A percentile compares a stretch with the other conserved stretches of the same genome.
These are phyloP conservation scores for Wickerhamomyces sydowiorum DNA, from an alignment of 805 yeast species.

Conservation along the genomic window DNA sequence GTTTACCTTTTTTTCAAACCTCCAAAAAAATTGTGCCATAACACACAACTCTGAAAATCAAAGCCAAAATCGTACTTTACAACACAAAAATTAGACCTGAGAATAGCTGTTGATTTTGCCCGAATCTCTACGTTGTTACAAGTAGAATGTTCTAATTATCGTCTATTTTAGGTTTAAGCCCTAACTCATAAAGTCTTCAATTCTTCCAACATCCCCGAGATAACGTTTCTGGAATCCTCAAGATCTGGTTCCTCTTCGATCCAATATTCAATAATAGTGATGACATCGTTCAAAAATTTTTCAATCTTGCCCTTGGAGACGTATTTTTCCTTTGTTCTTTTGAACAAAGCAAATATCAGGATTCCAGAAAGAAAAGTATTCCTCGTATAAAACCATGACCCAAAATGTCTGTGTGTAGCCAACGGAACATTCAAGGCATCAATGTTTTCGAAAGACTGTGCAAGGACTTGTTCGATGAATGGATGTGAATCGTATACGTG, in stretches of 20 bases:
- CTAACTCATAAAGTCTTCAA: not conserved
- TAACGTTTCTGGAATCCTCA: constrained; percentile 2
- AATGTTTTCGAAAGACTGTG: constrained; percentile 13
- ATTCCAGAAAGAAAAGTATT: constrained; percentile 8
- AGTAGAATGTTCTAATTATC: too few relatives aligned
- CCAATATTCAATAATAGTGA: constrained; percentile 16
- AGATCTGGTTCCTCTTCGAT: constrained; percentile 16
- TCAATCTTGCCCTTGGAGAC: constrained; percentile 6
- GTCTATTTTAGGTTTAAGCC: too few relatives aligned
- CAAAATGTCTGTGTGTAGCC: constrained; percentile 21
- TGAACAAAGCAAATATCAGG: constrained; percentile 7
- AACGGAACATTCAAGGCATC: constrained; percentile 16
- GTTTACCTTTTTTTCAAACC: too few relatives aligned
- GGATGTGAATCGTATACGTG: constrained; percentile 3
- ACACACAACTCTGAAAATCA: not conserved
- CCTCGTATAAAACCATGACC: constrained; percentile 21
- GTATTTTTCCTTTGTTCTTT: constrained; percentile 8
- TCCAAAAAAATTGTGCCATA: too few relatives aligned
- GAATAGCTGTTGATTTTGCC: too few relatives aligned
- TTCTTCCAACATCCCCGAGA: not conserved
- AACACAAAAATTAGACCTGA: too few relatives aligned
- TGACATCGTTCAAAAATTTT: constrained; percentile 2
- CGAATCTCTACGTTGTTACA: too few relatives aligned
- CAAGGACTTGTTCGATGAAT: constrained; percentile 12
- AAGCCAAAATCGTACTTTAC: too few relatives aligned